A percentile compares a stretch with the other conserved stretches of the same genome.
These are phyloP conservation scores for Thalassiosira mediterranea DNA, from an alignment of 352 stramenopile species.

Conservation along the genomic window DNA sequence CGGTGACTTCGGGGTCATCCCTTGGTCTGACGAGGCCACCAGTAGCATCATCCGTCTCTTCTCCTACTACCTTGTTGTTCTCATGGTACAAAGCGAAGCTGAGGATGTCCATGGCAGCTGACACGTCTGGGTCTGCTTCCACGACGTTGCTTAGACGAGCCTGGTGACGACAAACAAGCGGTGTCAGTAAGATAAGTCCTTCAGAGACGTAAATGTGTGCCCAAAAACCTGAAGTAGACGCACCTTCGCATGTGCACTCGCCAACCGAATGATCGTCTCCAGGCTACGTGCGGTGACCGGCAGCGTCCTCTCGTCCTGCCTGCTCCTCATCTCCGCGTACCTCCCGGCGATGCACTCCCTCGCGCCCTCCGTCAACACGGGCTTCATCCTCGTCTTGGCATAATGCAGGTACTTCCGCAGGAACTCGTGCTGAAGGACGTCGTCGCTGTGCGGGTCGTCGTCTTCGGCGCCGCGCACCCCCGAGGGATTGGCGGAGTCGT, in stretches of 20 bases:
- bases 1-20: slow-evolving; percentile 32
- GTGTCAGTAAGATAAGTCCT: slow-evolving; percentile 7
- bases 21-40: slow-evolving; percentile 26
- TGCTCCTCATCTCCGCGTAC: slow-evolving; percentile 96
- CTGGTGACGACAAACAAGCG: slow-evolving; percentile 15
- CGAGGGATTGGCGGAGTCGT: slow-evolving; percentile 35
- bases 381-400: slow-evolving; percentile 92
- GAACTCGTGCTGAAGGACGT: slow-evolving; percentile 94
- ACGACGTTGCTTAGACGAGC: slow-evolving; percentile 69
- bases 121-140: slow-evolving; percentile 74
- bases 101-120: slow-evolving; percentile 92
- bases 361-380: slow-evolving; percentile 86
- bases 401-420: slow-evolving; percentile 99
- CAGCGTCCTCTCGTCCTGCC: slow-evolving; percentile 90
- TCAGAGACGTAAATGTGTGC: too few species aligned
- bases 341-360: slow-evolving; percentile 93
- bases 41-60: slow-evolving; percentile 13
- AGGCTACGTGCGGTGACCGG: slow-evolving; percentile 97
- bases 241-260: slow-evolving; percentile 96
- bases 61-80: slow-evolving; percentile 46
- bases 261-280: slow-evolving; percentile 99
- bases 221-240: slow-evolving; percentile 70
- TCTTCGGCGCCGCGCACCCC: slow-evolving; percentile 33
- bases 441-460: slow-evolving; percentile 68
- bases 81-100: slow-evolving; percentile 98